Conservation (phyloP, 768 basidiomycete species). For the Rossbeevera mucosa region DNA sequence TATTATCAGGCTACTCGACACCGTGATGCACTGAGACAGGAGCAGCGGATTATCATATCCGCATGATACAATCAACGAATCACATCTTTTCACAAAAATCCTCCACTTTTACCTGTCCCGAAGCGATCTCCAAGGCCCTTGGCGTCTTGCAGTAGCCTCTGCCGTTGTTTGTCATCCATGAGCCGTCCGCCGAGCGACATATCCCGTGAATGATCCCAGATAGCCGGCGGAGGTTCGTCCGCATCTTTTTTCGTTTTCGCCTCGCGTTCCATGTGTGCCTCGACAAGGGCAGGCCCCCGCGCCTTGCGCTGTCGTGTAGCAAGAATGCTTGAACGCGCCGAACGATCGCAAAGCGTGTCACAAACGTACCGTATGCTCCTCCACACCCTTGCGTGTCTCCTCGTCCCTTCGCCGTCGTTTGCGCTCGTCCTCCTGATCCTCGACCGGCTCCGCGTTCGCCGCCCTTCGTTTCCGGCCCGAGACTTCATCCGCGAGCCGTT, state of each 20-base stretch:
- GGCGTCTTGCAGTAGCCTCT: constrained; percentile 75
- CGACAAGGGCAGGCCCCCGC: constrained; percentile 53
- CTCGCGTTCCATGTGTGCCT: constrained; percentile 42
- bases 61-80: not conserved
- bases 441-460: constrained; percentile 45
- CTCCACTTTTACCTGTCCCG: constrained; percentile 64
- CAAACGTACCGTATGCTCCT: constrained; percentile 68
- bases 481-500: constrained; percentile 90
- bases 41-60: not conserved
- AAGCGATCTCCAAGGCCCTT: constrained; percentile 80
- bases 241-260: constrained; percentile 37
- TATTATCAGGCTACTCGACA: not conserved
- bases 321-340: not conserved
- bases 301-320: constrained; percentile 36
- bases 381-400: constrained; percentile 66
- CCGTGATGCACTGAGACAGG: constrained; percentile 11
- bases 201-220: constrained; percentile 92
- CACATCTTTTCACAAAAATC: constrained; percentile 44
- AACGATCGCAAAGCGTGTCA: not conserved
- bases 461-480: constrained; percentile 83
- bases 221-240: constrained; percentile 54
- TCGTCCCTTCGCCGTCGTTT: constrained; percentile 64
- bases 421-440: constrained; percentile 32
- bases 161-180: constrained; percentile 84
- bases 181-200: constrained; percentile 84